A percentile compares a stretch with the other conserved stretches of the same genome.
Conservation (phyloP, 2,329 filamentous ascomycete genomes). For the Neurospora sp. region DNA sequence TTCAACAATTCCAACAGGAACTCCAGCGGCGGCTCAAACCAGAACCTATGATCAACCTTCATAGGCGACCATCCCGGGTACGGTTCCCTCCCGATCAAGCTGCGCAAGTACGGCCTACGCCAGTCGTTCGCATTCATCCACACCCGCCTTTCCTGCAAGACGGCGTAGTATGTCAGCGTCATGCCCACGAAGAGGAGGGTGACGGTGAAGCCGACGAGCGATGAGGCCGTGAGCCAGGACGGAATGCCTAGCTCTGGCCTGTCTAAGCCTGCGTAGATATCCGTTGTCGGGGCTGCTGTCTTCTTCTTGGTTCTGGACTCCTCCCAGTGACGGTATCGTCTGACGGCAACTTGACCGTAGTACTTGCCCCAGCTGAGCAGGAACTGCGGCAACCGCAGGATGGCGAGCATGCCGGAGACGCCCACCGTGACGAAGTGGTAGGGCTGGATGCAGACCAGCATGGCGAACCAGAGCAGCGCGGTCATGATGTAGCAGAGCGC, state of each 20-base stretch:
- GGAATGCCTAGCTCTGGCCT: neutral
- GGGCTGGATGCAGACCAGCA: slow-evolving; percentile 13
- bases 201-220: slow-evolving; percentile 4
- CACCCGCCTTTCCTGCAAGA: slow-evolving; percentile 16
- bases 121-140: slow-evolving; percentile 16
- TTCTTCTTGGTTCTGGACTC: neutral
- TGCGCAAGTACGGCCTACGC: slow-evolving; percentile 13
- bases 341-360: neutral
- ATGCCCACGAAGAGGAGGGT: slow-evolving; percentile 3
- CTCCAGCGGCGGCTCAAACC: slow-evolving; percentile 5
- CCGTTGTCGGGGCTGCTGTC: neutral
- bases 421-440: neutral
- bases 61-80: slow-evolving; percentile 15
- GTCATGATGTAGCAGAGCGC: slow-evolving; percentile 15
- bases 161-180: slow-evolving; percentile 10
- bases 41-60: slow-evolving; percentile 13
- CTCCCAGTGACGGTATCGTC: neutral
- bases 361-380: neutral
- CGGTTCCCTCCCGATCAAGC: slow-evolving; percentile 6
- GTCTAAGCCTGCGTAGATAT: neutral
- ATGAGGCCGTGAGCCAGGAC: neutral
- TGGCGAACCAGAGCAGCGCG: slow-evolving; percentile 12
- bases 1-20: neutral
- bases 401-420: neutral
- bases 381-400: neutral